Percentiles rank a stretch among this genome's conserved stretches.
Conservation (phyloP, 495 filamentous ascomycete species). For the Amphirosellinia nigrospora region DNA sequence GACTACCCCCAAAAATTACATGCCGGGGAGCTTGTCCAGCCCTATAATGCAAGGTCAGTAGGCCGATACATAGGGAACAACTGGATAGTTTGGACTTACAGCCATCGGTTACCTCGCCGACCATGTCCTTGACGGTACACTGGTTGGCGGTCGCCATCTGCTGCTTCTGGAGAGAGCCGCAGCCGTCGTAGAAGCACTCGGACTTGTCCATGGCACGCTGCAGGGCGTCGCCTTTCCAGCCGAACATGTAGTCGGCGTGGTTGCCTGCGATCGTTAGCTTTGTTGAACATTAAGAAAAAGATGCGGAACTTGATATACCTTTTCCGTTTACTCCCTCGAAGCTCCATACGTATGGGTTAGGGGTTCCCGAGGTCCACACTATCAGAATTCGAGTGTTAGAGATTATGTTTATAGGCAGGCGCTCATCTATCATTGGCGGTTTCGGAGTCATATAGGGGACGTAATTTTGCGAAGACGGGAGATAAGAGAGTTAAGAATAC, state of each 20-base stretch:
- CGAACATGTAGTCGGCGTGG: constrained; percentile 55
- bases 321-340: constrained; percentile 52
- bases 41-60: constrained; percentile 9
- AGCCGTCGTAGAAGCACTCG: constrained; percentile 52
- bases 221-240: constrained; percentile 52
- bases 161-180: constrained; percentile 53
- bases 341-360: constrained; percentile 54
- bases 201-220: constrained; percentile 50
- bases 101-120: constrained; percentile 50
- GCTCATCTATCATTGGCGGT: neutral
- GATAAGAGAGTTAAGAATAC: neutral
- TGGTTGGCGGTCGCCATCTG: constrained; percentile 47
- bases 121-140: constrained; percentile 49
- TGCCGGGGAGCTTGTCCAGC: constrained; percentile 16
- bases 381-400: neutral
- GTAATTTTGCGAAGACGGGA: neutral
- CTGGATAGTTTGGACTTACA: constrained; percentile 17
- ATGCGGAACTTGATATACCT: too few relatives aligned
- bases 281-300: too few relatives aligned
- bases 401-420: neutral
- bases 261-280: too few relatives aligned
- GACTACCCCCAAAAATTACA: neutral
- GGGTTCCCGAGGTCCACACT: constrained; percentile 52
- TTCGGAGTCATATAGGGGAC: too few relatives aligned
- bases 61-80: neutral